Evolutionary conservation across 345 rosid genomes (phyloP), one percentile per base, ranked within the genome.

Genomic region (Carallia pectinifolia): DNA sequence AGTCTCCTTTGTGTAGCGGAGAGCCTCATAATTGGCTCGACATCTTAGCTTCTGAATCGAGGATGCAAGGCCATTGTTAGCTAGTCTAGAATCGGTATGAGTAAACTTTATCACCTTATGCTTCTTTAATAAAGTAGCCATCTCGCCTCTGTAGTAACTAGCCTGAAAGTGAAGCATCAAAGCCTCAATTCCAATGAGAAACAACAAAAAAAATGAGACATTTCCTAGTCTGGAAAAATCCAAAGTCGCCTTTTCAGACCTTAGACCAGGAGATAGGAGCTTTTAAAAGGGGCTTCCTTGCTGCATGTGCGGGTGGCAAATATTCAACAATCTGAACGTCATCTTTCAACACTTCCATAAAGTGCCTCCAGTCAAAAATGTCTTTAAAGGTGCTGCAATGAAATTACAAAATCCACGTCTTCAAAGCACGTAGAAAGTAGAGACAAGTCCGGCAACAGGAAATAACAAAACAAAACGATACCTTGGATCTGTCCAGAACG

Each of bases 251-350:
- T 33, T 37, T 60, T 6, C 83, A 65, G 19, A 95, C 99, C 99
- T 88, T 96, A 0, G 99, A 96, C 99, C 99, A 96, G n/a, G 99
- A 96, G 74, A 96, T 79, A 38, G 99, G 99, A 58, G 98, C 97
- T 83, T 86, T 96, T 54, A 79, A 58, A 50, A 85, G 85, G 53
- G 97, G 96, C 75, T 86, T 87, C 79, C 73, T 79, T 27, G 71
- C 67, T 12, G 88, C 81, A 53, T 76, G 86, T 27, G 70, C 69
- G 5, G 81, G 71, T 9, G 99, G 98, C 68, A 92, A 73, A 77
- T 91, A 92, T 83, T 92, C 98, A 1, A 90, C 84, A 62, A 96
- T 89, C 17, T 88, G 84, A 61, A 96, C 73, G 59, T 96, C 98
- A 17, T 88, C 88, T 83, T 85, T 89, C 31, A 96, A 67, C 58